These are phyloP conservation scores for Pythium vanterpoolii DNA, from an alignment of 352 stramenopile genomes.

Conservation along the genomic window DNA sequence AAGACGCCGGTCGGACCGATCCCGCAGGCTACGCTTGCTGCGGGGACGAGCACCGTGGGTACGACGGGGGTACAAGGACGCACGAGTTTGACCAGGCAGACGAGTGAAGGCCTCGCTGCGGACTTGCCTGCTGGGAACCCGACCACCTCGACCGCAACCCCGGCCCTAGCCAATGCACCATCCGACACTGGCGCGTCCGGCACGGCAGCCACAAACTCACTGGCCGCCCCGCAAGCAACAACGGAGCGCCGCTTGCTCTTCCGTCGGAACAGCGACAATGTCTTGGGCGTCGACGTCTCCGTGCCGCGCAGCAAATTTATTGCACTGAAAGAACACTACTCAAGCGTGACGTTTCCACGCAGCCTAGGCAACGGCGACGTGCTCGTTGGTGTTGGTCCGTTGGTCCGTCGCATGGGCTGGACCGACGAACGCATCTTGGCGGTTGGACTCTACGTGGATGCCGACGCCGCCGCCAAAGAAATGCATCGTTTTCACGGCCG, in stretches of 20 bases:
- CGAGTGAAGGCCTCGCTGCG: not conserved
- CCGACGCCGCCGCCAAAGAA: constrained; percentile 47
- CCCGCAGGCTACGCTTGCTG: no score
- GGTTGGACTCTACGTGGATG: constrained; percentile 77
- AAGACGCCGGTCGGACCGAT: constrained; percentile 8
- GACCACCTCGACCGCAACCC: not conserved
- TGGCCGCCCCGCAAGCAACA: not conserved
- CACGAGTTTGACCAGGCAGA: constrained; percentile 1
- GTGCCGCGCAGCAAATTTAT: constrained; percentile 19
- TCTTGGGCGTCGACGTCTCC: not conserved
- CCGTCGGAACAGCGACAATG: constrained; percentile 18
- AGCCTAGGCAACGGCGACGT: constrained; percentile 73
- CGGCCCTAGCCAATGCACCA: not conserved
- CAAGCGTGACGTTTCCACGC: constrained; percentile 71
- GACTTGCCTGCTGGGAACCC: not conserved
- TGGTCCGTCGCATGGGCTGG: constrained; percentile 79
- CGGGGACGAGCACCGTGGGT: not conserved
- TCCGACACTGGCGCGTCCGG: not conserved
- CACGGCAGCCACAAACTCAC: not conserved
- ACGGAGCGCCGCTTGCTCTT: constrained; percentile 9
- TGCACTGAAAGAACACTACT: constrained; percentile 63
- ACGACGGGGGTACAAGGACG: not conserved
- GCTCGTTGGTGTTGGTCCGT: constrained; percentile 64
- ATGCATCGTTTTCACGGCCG: constrained; percentile 54
- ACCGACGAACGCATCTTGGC: constrained; percentile 80